These are phyloP conservation scores for Carex kokanica DNA, from an alignment of 176 grass and related monocot genomes.

Conservation along the genomic window DNA sequence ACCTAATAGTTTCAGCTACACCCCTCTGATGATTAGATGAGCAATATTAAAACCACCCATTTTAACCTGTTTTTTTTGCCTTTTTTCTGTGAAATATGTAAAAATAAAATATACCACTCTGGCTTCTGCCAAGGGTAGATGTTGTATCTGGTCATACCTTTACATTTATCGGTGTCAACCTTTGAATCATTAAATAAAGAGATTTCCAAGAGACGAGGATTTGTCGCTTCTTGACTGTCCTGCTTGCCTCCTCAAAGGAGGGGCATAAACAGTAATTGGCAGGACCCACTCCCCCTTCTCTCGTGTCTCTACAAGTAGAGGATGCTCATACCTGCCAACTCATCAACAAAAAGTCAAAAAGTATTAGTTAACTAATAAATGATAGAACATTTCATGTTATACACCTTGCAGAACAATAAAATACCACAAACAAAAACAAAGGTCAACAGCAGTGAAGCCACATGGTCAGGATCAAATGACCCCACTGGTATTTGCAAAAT, in stretches of 20 bases:
- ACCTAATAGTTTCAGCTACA: neutral
- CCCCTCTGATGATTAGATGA: neutral
- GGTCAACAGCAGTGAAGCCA: neutral
- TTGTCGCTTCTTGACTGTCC: slow-evolving; percentile 66
- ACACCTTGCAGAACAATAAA: neutral
- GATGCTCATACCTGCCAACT: slow-evolving; percentile 70
- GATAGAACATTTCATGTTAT: neutral
- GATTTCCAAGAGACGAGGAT: slow-evolving; percentile 49
- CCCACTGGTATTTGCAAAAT: slow-evolving; percentile 10
- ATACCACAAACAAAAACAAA: neutral
- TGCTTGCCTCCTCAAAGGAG: slow-evolving; percentile 57
- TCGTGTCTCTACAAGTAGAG: slow-evolving; percentile 79
- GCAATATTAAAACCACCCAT: slow-evolving; percentile 13
- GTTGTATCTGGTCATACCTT: neutral
- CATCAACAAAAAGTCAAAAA: neutral
- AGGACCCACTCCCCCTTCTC: slow-evolving; percentile 94
- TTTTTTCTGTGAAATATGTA: neutral
- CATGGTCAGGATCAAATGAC: neutral
- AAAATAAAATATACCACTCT: neutral
- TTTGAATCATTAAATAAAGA: slow-evolving; percentile 57
- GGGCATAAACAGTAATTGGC: slow-evolving; percentile 78
- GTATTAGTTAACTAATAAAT: neutral
- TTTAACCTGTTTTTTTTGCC: neutral
- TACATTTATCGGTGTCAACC: neutral
- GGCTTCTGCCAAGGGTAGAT: neutral